phyloP scores from a whole-genome alignment of 1,284 basidiomycete genomes.

The Limonomyces culmigenus region DNA sequence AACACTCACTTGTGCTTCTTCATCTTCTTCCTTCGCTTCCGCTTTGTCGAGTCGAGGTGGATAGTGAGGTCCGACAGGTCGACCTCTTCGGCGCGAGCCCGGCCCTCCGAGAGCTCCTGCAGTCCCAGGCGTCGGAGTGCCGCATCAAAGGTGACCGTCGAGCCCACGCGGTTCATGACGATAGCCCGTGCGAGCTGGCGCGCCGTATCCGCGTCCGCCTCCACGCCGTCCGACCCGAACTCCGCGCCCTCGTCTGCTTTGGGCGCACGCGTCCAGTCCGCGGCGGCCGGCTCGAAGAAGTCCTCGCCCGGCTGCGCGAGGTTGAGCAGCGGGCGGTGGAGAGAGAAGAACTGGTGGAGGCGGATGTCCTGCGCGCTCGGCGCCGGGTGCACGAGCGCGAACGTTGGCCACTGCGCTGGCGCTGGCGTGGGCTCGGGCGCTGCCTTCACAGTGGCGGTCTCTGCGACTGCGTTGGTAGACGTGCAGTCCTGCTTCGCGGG shows the following conservation, averaged over 20 bases:
- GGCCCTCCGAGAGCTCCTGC: slow-evolving; percentile 25
- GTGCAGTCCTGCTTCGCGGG: too few relatives aligned
- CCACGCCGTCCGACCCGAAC: slow-evolving; percentile 34
- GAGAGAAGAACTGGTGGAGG: slow-evolving; percentile 64
- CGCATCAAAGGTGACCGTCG: slow-evolving; percentile 45
- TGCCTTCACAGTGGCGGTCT: too few relatives aligned
- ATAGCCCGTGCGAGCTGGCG: slow-evolving; percentile 53
- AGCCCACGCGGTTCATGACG: slow-evolving; percentile 43
- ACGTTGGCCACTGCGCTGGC: too few relatives aligned
- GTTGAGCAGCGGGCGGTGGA: slow-evolving; percentile 56
- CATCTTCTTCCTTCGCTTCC: slow-evolving; percentile 78
- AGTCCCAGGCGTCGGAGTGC: slow-evolving; percentile 44
- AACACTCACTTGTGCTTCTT: slow-evolving; percentile 90
- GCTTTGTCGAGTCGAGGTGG: slow-evolving; percentile 60
- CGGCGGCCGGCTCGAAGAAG: slow-evolving; percentile 27
- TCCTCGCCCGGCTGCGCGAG: slow-evolving; percentile 34
- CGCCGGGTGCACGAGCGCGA: slow-evolving; percentile 32
- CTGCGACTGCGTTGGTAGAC: too few relatives aligned
- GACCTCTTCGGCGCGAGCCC: slow-evolving; percentile 26
- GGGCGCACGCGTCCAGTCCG: slow-evolving; percentile 9
- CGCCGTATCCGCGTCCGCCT: slow-evolving; percentile 61
- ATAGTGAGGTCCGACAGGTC: slow-evolving; percentile 39
- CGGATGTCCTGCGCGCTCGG: slow-evolving; percentile 50
- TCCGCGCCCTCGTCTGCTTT: slow-evolving; percentile 34
- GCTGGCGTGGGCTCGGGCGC: too few relatives aligned